Percentiles rank a stretch among this genome's conserved stretches.
These are phyloP conservation scores for Colletotrichum magnum DNA, from an alignment of 2,329 filamentous ascomycete species.

Conservation along the genomic window DNA sequence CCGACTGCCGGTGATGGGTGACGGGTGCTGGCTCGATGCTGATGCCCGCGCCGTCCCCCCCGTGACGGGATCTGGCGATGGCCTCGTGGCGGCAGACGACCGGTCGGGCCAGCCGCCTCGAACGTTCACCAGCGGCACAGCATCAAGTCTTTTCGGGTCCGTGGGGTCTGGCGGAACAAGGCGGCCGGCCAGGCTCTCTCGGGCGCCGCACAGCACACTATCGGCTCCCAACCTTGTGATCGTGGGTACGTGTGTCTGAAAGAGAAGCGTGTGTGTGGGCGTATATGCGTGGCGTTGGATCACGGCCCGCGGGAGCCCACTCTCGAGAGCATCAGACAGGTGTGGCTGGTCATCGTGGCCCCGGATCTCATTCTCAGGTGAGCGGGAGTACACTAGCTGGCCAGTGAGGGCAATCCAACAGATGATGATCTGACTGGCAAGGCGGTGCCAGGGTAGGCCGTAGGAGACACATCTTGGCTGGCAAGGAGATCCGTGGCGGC, in stretches of 20 bases:
- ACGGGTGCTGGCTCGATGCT: no score
- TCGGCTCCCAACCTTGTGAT: no score
- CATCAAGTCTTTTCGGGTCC: conserved; percentile 1
- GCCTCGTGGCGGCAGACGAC: not conserved
- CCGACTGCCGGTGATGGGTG: not conserved
- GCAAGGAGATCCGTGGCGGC: conserved; percentile 21
- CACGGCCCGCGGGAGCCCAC: conserved; percentile 21
- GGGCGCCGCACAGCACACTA: not conserved
- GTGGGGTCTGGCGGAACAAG: not conserved
- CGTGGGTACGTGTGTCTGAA: no score
- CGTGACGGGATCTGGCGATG: not conserved
- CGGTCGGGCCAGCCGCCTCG: not conserved
- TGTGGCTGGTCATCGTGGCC: conserved; percentile 11
- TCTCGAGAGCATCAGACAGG: not conserved
- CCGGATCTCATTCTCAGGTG: conserved; percentile 14
- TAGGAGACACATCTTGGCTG: not conserved
- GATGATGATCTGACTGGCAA: conserved; percentile 17
- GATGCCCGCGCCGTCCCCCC: not conserved
- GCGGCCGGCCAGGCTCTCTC: not conserved
- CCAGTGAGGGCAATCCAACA: not conserved
- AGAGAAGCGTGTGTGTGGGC: not conserved
- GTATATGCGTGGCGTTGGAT: conserved; percentile 27
- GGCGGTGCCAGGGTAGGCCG: conserved; percentile 5
- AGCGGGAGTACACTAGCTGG: not conserved
- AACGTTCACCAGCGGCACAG: conserved; percentile 14